A percentile compares a stretch with the other conserved stretches of the same genome.
Evolutionary conservation across 139 green algal species (phyloP).

Genomic region (Trebouxia sp.): DNA sequence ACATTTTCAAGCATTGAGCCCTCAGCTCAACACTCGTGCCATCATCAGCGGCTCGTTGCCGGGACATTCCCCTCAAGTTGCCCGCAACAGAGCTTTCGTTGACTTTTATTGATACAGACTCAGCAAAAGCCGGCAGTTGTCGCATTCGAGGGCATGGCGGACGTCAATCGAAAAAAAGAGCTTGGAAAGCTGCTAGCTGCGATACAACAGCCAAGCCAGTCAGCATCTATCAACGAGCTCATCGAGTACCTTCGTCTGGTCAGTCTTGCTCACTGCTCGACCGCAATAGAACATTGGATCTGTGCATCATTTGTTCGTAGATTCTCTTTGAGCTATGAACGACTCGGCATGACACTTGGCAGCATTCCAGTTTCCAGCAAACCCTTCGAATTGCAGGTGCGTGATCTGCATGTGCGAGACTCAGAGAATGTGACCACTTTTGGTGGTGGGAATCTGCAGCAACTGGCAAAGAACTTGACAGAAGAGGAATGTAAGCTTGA

Average conservation of each 20-base stretch:
- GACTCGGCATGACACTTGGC: too few species aligned
- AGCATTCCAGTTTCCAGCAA: too few species aligned
- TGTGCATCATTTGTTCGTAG: too few species aligned
- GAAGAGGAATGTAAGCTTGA: slow-evolving; percentile 42
- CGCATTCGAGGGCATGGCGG: background rate
- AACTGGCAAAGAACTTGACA: slow-evolving; percentile 38
- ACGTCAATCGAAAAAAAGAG: background rate
- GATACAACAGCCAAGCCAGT: background rate
- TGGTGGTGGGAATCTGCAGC: slow-evolving; percentile 56
- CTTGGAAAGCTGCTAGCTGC: background rate
- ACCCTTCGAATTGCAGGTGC: slow-evolving; percentile 41
- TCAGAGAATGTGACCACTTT: slow-evolving; percentile 59
- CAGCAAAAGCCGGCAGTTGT: too few species aligned
- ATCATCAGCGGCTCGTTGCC: too few species aligned
- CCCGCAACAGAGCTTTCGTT: too few species aligned
- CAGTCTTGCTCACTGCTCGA: background rate
- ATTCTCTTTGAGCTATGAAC: too few species aligned
- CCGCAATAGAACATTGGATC: background rate
- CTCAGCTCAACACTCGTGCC: too few species aligned
- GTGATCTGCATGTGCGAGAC: slow-evolving; percentile 61
- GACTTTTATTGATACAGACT: too few species aligned
- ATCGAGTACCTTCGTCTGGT: slow-evolving; percentile 16
- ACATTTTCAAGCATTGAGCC: too few species aligned
- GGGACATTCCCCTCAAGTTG: too few species aligned
- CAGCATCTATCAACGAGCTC: background rate